phyloP scores from a whole-genome alignment of 768 basidiomycete genomes.

The Pleurotus platypus region DNA sequence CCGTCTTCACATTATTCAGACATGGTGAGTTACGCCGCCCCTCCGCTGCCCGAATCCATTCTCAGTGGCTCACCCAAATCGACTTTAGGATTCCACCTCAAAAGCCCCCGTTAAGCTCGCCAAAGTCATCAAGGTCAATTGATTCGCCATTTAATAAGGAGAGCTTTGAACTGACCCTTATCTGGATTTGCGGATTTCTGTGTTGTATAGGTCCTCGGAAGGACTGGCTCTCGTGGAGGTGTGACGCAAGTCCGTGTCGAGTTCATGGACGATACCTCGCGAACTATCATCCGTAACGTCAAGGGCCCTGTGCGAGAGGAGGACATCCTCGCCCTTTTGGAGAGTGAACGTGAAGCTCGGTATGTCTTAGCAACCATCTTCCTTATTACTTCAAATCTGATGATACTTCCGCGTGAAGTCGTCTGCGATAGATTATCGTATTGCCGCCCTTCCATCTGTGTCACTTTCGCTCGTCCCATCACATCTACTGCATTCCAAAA shows the following conservation, averaged over 20 bases:
- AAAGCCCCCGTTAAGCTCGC: constrained; percentile 96
- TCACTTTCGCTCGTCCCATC: background rate
- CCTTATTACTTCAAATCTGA: too few relatives aligned
- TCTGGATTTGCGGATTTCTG: background rate
- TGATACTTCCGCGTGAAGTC: background rate
- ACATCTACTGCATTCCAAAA: background rate
- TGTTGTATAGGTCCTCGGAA: constrained; percentile 79
- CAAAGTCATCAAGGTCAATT: constrained; percentile 90
- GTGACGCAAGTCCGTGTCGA: constrained; percentile 99
- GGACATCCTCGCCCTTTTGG: constrained; percentile 94
- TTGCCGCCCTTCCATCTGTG: background rate
- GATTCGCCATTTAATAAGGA: background rate
- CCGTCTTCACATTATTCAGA: background rate
- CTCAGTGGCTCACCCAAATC: background rate
- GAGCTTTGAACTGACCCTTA: background rate
- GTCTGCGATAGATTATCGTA: constrained; percentile 1
- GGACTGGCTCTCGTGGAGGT: constrained; percentile 98
- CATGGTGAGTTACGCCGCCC: background rate
- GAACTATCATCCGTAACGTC: constrained; percentile 98
- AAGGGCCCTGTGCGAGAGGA: constrained; percentile 96
- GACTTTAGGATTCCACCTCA: constrained; percentile 63
- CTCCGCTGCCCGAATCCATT: too few relatives aligned
- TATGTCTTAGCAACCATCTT: too few relatives aligned
- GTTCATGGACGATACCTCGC: constrained; percentile 95
- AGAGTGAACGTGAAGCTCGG: constrained; percentile 99